A percentile compares a stretch with the other conserved stretches of the same genome.
phyloP scores from a whole-genome alignment of 2,329 filamentous ascomycete genomes.

The Arthrobotrys sphaeroides region DNA sequence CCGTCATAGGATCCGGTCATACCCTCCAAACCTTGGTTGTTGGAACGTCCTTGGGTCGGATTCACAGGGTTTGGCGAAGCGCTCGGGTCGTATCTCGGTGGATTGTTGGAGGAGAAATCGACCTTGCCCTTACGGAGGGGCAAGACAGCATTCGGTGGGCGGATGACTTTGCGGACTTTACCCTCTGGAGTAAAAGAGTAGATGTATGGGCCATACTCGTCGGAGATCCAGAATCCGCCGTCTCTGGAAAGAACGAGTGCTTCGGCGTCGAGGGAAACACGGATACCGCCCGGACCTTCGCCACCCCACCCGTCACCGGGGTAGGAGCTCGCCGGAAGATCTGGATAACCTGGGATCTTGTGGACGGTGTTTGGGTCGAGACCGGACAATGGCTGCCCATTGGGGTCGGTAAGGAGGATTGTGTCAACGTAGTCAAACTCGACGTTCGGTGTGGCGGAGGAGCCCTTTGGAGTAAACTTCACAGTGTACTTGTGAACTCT shows the following conservation, averaged over 20 bases:
- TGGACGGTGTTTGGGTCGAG: conserved; percentile 70
- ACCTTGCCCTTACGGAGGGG: conserved; percentile 70
- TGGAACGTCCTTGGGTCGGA: conserved; percentile 71
- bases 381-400: conserved; percentile 71
- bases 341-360: conserved; percentile 69
- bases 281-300: conserved; percentile 68
- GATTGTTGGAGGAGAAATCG: conserved; percentile 71
- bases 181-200: conserved; percentile 72
- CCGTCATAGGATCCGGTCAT: conserved; percentile 72
- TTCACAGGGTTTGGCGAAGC: conserved; percentile 67
- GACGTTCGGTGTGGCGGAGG: conserved; percentile 70
- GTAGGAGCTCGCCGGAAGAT: conserved; percentile 72
- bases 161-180: conserved; percentile 71
- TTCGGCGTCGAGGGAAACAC: conserved; percentile 73
- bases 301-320: conserved; percentile 74
- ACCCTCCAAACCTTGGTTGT: conserved; percentile 81
- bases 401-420: conserved; percentile 71
- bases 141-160: conserved; percentile 72
- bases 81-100: conserved; percentile 69
- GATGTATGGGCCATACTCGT: conserved; percentile 76
- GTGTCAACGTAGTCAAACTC: conserved; percentile 72
- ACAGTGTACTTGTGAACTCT: conserved; percentile 75
- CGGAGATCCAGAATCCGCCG: conserved; percentile 73
- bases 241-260: conserved; percentile 70
- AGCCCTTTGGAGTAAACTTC: conserved; percentile 66